Evolutionary conservation across 2,329 filamentous ascomycete genomes (phyloP), one percentile per base, ranked within the genome.

Genomic region (Aspergillus piperis): DNA sequence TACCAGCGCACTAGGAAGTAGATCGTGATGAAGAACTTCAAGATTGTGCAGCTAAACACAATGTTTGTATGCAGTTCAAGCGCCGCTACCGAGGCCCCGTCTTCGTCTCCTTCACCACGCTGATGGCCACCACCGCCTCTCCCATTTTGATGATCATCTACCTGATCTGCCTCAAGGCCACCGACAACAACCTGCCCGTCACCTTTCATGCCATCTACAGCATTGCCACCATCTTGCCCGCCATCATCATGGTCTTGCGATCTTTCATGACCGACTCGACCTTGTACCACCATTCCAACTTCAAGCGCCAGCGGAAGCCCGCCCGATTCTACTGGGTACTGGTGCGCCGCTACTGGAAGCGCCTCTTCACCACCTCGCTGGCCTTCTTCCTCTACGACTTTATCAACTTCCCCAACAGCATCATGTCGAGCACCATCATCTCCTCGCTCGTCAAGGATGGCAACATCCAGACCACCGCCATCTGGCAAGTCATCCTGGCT

Each of bases 311-410:
- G 13, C 64, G 64, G 5, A 67, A 69, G 10, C 69, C 73, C 0
- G 58, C 50, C 5, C 60, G 62, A 1, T 56, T 72, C 17, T 74
- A 70, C 55, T 59, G 62, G 6, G 58, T 73, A 5, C 67, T 74
- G 4, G 38, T 66, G 1, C 65, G 64, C 6, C 69, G 71, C 5
- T 75, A 74, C 57, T 69, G 67, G 65, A 64, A 66, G 52, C 66
- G 65, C 0, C 62, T 74, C 2, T 57, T 72, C 5, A 73, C 71
- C 2, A 76, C 71, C 2, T 75, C 73, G 2, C 51, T 70, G 3
- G 73, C 73, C 0, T 76, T 75, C 58, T 75, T 75, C 49, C 63
- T 76, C 0, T 76, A 76, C 57, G 74, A 76, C 47, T 76, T 76
- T 23, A 71, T 76, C 61, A 76, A 75, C 49, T 76, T 76, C 47